These are phyloP conservation scores for Quambalaria eucalypti DNA, from an alignment of 1,284 basidiomycete species.

Conservation along the genomic window DNA sequence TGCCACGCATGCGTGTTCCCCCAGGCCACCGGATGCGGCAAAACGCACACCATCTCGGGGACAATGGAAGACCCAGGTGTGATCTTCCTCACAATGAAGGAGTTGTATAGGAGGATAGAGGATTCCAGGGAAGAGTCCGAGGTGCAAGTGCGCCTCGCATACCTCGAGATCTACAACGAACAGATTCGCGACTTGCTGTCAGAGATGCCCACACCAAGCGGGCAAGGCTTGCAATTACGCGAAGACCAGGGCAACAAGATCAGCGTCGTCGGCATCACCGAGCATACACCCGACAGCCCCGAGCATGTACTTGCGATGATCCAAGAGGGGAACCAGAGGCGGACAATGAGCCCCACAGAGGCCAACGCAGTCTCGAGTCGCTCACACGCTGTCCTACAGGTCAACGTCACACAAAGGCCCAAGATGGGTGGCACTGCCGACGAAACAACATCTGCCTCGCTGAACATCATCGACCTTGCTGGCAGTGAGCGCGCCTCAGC, in stretches of 20 bases:
- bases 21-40: constrained; percentile 44
- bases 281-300: constrained; percentile 37
- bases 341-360: constrained; percentile 45
- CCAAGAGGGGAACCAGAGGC: constrained; percentile 40
- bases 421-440: constrained; percentile 37
- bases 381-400: constrained; percentile 44
- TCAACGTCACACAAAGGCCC: constrained; percentile 44
- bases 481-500: constrained; percentile 44
- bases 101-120: constrained; percentile 41
- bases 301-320: constrained; percentile 42
- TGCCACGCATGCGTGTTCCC: background rate
- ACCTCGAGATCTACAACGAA: constrained; percentile 47
- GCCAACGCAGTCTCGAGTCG: constrained; percentile 44
- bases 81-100: constrained; percentile 46
- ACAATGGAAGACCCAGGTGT: constrained; percentile 40
- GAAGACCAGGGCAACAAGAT: constrained; percentile 43
- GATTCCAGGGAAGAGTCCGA: constrained; percentile 34
- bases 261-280: constrained; percentile 45
- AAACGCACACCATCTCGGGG: constrained; percentile 46
- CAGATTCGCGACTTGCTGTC: constrained; percentile 44
- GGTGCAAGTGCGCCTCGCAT: constrained; percentile 39
- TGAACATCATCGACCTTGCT: constrained; percentile 46
- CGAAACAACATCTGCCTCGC: constrained; percentile 40
- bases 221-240: constrained; percentile 37
- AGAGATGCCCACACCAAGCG: constrained; percentile 34